Conservation (phyloP, 2,329 filamentous ascomycete genomes). For the Clonostachys solani region DNA sequence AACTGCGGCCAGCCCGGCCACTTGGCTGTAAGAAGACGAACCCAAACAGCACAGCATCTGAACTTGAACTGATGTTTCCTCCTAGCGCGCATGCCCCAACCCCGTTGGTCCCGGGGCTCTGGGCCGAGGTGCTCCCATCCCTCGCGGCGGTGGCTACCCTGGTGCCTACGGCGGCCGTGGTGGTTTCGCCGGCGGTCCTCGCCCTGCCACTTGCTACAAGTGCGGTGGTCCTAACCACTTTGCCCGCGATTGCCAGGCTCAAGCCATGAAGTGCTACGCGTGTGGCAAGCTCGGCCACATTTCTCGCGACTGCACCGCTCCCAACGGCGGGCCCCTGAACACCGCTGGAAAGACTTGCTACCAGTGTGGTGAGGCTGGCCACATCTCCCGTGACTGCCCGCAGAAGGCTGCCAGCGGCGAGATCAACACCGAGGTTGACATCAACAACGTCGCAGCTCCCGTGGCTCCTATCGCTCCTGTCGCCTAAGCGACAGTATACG, state of each 20-base stretch:
- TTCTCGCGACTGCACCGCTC: conserved; percentile 89
- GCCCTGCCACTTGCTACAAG: conserved; percentile 69
- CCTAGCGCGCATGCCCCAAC: conserved; percentile 76
- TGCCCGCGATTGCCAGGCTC: conserved; percentile 95
- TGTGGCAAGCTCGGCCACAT: conserved; percentile 96
- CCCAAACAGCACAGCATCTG: neutral
- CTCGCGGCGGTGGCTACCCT: conserved; percentile 63
- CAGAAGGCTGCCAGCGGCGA: conserved; percentile 58
- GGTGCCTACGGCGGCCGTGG: conserved; percentile 63
- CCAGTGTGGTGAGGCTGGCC: conserved; percentile 90
- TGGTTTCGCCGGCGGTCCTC: conserved; percentile 63
- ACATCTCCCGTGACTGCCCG: conserved; percentile 94
- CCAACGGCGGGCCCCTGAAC: conserved; percentile 93
- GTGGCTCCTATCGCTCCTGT: conserved; percentile 38
- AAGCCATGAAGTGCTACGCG: conserved; percentile 98
- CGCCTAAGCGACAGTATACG: conserved; percentile 17
- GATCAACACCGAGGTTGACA: conserved; percentile 36
- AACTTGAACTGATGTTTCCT: neutral
- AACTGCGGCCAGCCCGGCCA: conserved; percentile 93
- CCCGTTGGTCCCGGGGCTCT: conserved; percentile 55
- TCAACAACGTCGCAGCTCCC: conserved; percentile 33
- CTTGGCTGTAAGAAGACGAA: conserved; percentile 64
- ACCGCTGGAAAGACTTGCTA: conserved; percentile 98
- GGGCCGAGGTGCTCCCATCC: conserved; percentile 62
- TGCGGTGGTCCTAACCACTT: conserved; percentile 93